These are phyloP conservation scores for Irpex sp. DNA, from an alignment of 1,284 basidiomycete genomes.

Conservation along the genomic window DNA sequence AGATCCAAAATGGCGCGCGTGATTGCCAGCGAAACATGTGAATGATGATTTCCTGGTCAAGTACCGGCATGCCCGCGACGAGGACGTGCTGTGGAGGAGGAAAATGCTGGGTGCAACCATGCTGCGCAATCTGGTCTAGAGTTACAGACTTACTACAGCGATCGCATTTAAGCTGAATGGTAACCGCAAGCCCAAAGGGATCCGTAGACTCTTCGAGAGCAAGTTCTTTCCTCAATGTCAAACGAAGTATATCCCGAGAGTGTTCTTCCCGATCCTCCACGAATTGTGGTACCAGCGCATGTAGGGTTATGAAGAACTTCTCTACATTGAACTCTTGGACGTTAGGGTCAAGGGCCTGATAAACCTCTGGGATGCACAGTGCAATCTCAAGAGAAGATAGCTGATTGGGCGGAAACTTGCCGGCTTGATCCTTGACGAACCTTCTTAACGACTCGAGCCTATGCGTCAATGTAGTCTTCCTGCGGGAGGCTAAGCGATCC, in stretches of 20 bases:
- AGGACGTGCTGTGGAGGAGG: neutral
- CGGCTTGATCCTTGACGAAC: neutral
- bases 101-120: neutral
- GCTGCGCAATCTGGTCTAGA: neutral
- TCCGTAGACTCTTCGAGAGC: neutral
- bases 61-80: no score
- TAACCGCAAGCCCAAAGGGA: neutral
- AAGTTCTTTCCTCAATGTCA: neutral
- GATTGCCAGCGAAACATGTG: neutral
- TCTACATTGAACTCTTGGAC: neutral
- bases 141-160: neutral
- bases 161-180: neutral
- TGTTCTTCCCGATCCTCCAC: neutral
- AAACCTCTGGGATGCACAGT: neutral
- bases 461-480: neutral
- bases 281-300: neutral
- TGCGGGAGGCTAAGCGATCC: neutral
- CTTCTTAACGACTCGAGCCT: neutral
- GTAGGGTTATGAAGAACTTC: neutral
- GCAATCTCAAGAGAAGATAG: neutral
- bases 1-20: neutral
- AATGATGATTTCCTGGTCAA: neutral
- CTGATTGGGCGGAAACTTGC: neutral
- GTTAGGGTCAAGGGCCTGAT: neutral
- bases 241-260: neutral